These are phyloP conservation scores for Anaeromyces robustus DNA, from an alignment of 192 early-diverging fungal genomes.

Conservation along the genomic window DNA sequence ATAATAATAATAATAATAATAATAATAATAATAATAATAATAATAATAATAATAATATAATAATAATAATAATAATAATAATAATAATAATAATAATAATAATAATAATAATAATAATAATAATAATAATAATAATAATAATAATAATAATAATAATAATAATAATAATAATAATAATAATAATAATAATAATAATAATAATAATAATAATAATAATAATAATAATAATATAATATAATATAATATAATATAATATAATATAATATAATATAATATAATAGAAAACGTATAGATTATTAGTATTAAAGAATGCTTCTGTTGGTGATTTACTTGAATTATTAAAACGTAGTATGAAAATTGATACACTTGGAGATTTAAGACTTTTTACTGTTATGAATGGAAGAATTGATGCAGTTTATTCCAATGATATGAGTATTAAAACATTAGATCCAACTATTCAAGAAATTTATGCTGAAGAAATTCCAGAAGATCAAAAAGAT, in stretches of 20 bases:
- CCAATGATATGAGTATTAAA: constrained; percentile 26
- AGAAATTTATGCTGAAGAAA: constrained; percentile 1
- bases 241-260: too few relatives aligned
- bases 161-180: too few relatives aligned
- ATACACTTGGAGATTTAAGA: constrained; percentile 16
- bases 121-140: too few relatives aligned
- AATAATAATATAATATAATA: not conserved
- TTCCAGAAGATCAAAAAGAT: constrained; percentile 10
- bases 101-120: too few relatives aligned
- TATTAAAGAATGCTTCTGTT: constrained; percentile 40
- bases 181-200: too few relatives aligned
- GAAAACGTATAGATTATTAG: constrained; percentile 45
- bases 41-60: too few relatives aligned
- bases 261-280: not conserved
- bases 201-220: constrained; percentile 3
- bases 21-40: too few relatives aligned
- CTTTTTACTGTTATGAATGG: constrained; percentile 35
- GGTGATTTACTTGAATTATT: constrained; percentile 29
- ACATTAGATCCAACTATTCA: constrained; percentile 3
- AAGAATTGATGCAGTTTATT: constrained; percentile 29
- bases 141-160: too few relatives aligned
- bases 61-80: too few relatives aligned
- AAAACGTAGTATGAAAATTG: constrained; percentile 19
- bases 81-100: too few relatives aligned
- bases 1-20: too few relatives aligned